Percentiles rank a stretch among this genome's conserved stretches.
phyloP scores from a whole-genome alignment of 176 grass and related monocot species.

The Phyllostachys edulis region DNA sequence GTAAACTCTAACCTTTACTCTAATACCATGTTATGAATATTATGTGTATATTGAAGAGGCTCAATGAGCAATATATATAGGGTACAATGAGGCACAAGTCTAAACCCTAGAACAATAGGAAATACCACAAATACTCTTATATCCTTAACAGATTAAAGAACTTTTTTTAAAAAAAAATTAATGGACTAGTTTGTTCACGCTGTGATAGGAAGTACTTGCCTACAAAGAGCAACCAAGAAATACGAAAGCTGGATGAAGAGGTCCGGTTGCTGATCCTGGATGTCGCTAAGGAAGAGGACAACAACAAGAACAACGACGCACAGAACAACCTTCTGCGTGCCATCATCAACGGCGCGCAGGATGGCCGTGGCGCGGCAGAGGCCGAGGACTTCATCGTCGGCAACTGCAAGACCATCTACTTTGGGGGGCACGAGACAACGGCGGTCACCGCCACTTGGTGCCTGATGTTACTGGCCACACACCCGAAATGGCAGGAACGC shows the following conservation, averaged over 20 bases:
- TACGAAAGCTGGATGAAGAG: slow-evolving; percentile 47
- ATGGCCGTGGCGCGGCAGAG: background rate
- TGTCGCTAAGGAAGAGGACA: slow-evolving; percentile 43
- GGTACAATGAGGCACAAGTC: no score
- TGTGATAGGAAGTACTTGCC: slow-evolving; percentile 46
- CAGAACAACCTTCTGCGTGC: slow-evolving; percentile 37
- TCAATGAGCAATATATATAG: no score
- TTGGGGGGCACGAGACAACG: slow-evolving; percentile 55
- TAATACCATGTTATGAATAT: no score
- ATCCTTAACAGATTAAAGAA: no score
- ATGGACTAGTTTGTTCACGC: background rate
- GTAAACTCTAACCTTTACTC: no score
- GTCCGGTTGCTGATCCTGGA: slow-evolving; percentile 46
- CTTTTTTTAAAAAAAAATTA: no score
- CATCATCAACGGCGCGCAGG: slow-evolving; percentile 44
- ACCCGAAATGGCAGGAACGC: slow-evolving; percentile 58
- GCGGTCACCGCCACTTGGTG: slow-evolving; percentile 60
- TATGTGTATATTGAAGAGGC: no score
- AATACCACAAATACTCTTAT: no score
- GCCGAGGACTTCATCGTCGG: slow-evolving; percentile 52
- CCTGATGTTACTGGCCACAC: slow-evolving; percentile 64
- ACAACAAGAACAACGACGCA: background rate
- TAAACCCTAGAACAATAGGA: no score
- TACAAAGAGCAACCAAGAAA: slow-evolving; percentile 56
- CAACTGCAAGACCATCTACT: slow-evolving; percentile 82